A percentile compares a stretch with the other conserved stretches of the same genome.
Evolutionary conservation across 2,329 filamentous ascomycete genomes (phyloP).

Genomic region (Colletotrichum incanum): DNA sequence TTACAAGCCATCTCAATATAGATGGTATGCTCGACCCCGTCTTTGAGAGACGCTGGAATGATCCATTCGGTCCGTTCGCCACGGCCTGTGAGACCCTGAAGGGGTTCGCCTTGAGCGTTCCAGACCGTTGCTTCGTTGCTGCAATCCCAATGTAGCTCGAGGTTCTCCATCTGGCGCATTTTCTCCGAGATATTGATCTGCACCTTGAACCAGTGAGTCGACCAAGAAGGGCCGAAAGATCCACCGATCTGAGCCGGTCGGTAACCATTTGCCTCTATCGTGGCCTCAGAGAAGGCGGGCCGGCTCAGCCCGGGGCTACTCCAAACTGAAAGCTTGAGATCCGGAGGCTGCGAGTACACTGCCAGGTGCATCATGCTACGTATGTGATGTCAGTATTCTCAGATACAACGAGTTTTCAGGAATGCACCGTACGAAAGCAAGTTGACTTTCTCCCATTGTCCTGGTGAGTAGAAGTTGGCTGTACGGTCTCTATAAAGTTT

Average conservation of each 20-base stretch:
- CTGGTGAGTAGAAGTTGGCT: conserved; percentile 45
- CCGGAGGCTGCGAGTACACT: conserved; percentile 34
- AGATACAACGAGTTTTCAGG: background rate
- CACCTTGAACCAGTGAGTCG: conserved; percentile 80
- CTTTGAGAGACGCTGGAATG: conserved; percentile 70
- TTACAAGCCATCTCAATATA: conserved; percentile 82
- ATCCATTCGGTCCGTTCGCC: conserved; percentile 77
- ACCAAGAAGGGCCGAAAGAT: conserved; percentile 78
- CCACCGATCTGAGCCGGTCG: conserved; percentile 65
- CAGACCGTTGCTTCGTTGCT: conserved; percentile 78
- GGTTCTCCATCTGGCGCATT: conserved; percentile 68
- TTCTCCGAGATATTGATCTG: conserved; percentile 71
- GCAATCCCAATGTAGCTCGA: conserved; percentile 81
- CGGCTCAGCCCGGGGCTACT: conserved; percentile 41
- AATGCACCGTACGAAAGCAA: conserved; percentile 37
- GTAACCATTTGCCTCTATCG: conserved; percentile 38
- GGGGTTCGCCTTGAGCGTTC: conserved; percentile 72
- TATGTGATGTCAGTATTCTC: background rate
- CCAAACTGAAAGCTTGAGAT: conserved; percentile 43
- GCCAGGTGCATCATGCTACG: conserved; percentile 41
- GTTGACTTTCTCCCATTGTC: conserved; percentile 47
- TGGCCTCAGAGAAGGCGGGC: conserved; percentile 42
- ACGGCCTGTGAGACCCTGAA: conserved; percentile 77
- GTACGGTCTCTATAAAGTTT: conserved; percentile 44
- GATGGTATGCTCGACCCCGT: conserved; percentile 74